Percentiles rank a stretch among this genome's conserved stretches.
phyloP scores from a whole-genome alignment of 176 grass and related monocot species.

The Musa troglodytarum region DNA sequence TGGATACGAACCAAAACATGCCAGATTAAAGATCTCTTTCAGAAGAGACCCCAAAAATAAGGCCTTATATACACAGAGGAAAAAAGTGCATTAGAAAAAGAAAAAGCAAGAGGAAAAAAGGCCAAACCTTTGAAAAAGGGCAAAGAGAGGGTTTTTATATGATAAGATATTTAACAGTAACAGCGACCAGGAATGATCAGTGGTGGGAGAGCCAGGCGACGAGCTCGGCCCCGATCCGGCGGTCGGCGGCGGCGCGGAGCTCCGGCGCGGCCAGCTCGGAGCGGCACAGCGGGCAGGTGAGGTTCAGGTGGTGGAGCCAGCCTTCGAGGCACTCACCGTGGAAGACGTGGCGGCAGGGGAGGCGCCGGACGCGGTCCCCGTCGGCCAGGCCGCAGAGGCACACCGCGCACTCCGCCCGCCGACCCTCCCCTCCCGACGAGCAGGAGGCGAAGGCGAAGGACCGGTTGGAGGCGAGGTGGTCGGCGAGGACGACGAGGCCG shows the following conservation, averaged over 20 bases:
- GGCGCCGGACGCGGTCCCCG: slow-evolving; percentile 22
- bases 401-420: slow-evolving; percentile 1
- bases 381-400: slow-evolving; percentile 12
- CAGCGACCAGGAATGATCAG: slow-evolving; percentile 1
- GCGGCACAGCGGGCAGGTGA: slow-evolving; percentile 25
- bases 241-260: background rate
- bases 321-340: slow-evolving; percentile 24
- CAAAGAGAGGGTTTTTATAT: too few species aligned
- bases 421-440: background rate
- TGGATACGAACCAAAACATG: too few species aligned
- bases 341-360: slow-evolving; percentile 21
- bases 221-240: slow-evolving; percentile 23
- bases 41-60: too few species aligned
- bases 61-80: too few species aligned
- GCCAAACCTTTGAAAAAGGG: too few species aligned
- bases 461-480: slow-evolving; percentile 10
- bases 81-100: too few species aligned
- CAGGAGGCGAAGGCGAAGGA: background rate
- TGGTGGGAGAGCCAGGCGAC: slow-evolving; percentile 13
- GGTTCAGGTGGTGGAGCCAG: slow-evolving; percentile 11
- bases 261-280: background rate
- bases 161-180: too few species aligned
- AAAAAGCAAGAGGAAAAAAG: too few species aligned
- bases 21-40: too few species aligned
- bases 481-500: slow-evolving; percentile 19